phyloP scores from a whole-genome alignment of 371 early-diverging fungal genomes.

The Lichtheimia hyalospora region DNA sequence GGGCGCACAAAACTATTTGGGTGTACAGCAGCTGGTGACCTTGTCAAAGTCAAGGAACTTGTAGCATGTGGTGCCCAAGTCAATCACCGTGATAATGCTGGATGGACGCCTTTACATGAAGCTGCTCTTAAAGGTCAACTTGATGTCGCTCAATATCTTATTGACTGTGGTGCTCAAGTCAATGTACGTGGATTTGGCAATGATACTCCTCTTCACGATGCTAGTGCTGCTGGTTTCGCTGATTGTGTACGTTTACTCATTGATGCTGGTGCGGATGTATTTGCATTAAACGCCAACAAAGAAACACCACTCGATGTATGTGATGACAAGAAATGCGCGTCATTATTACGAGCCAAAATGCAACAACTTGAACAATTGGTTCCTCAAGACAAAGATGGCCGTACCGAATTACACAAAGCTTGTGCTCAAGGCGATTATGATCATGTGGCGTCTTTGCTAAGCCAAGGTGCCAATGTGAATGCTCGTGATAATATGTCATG shows the following conservation, averaged over 20 bases:
- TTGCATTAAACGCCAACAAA: constrained; percentile 58
- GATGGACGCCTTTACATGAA: constrained; percentile 73
- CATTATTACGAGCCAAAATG: constrained; percentile 25
- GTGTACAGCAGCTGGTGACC: constrained; percentile 49
- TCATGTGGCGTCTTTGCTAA: constrained; percentile 23
- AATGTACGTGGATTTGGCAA: constrained; percentile 63
- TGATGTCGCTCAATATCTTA: constrained; percentile 55
- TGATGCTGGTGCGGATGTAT: constrained; percentile 60
- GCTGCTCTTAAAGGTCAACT: constrained; percentile 64
- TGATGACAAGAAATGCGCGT: constrained; percentile 27
- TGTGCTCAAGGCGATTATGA: constrained; percentile 25
- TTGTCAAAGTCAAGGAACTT: constrained; percentile 41
- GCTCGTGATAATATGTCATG: constrained; percentile 61
- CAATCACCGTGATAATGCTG: constrained; percentile 63
- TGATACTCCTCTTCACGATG: constrained; percentile 83
- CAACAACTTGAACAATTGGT: constrained; percentile 34
- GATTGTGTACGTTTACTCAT: constrained; percentile 61
- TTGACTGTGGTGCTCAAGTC: constrained; percentile 57
- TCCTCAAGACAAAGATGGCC: constrained; percentile 26
- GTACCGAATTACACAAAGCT: constrained; percentile 33
- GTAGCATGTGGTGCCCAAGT: constrained; percentile 55
- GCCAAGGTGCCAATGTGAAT: constrained; percentile 77
- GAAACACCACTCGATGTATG: constrained; percentile 57
- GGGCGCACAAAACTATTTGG: constrained; percentile 60
- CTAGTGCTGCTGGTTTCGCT: constrained; percentile 64